Conservation (phyloP, 768 basidiomycete genomes). For the Boletus rubropictus region DNA sequence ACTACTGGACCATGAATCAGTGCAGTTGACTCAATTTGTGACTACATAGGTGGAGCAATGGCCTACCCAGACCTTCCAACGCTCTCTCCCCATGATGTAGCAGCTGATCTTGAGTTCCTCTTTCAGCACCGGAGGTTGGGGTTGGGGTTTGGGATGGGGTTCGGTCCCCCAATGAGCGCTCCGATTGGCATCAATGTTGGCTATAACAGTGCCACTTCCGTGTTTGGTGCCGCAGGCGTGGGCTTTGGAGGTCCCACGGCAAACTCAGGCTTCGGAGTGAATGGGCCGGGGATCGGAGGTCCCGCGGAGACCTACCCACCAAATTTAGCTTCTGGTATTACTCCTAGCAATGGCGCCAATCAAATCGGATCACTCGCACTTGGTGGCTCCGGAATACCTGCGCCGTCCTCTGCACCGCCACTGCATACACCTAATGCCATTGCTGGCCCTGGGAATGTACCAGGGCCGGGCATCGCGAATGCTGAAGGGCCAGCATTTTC, state of each 20-base stretch:
- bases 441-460: conserved; percentile 3
- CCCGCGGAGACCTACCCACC: conserved; percentile 14
- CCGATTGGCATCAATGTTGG: conserved; percentile 15
- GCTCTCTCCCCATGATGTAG: conserved; percentile 44
- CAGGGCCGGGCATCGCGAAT: conserved; percentile 11
- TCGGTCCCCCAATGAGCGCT: conserved; percentile 19
- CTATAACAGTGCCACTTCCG: conserved; percentile 14
- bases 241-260: conserved; percentile 15
- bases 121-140: conserved; percentile 36
- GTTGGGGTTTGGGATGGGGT: conserved; percentile 24
- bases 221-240: conserved; percentile 13
- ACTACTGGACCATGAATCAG: conserved; percentile 3
- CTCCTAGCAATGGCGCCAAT: conserved; percentile 1
- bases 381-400: conserved; percentile 8
- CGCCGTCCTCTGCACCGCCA: conserved; percentile 4
- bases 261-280: conserved; percentile 17
- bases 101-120: conserved; percentile 50
- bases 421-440: conserved; percentile 7
- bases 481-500: conserved; percentile 16
- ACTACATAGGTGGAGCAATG: conserved; percentile 38
- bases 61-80: conserved; percentile 32
- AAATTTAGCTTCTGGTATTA: conserved; percentile 12
- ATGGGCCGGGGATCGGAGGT: conserved; percentile 18
- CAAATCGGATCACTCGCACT: conserved; percentile 9
- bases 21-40: conserved; percentile 11